Conservation (phyloP, 2,329 filamentous ascomycete species). For the Curvularia hawaiiensis region DNA sequence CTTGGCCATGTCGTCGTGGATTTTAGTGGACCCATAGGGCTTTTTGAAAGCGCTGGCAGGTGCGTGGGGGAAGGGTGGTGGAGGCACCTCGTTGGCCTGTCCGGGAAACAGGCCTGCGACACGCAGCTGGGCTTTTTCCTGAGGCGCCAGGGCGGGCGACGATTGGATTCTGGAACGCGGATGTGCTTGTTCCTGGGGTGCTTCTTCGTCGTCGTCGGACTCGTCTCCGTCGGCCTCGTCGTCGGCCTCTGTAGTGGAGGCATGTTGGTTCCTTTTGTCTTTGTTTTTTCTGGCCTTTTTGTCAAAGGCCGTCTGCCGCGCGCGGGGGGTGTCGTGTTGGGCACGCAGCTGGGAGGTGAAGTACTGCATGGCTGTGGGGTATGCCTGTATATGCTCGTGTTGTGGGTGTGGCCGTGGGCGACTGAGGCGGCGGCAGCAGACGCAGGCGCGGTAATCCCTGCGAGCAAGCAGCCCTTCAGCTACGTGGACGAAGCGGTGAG, state of each 20-base stretch:
- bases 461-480: neutral
- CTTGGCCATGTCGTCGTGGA: constrained; percentile 49
- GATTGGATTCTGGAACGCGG: constrained; percentile 20
- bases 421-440: constrained; percentile 14
- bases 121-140: constrained; percentile 40
- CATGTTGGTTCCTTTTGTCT: constrained; percentile 25
- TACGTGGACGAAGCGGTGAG: constrained; percentile 15
- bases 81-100: constrained; percentile 46
- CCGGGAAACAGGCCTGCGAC: constrained; percentile 50
- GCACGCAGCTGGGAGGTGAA: constrained; percentile 40
- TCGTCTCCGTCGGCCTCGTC: constrained; percentile 10
- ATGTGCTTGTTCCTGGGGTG: constrained; percentile 3
- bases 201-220: neutral
- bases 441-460: constrained; percentile 7
- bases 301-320: constrained; percentile 33
- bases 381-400: neutral
- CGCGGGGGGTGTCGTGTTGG: constrained; percentile 39
- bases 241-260: constrained; percentile 22
- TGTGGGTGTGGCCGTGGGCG: constrained; percentile 1
- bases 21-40: constrained; percentile 24
- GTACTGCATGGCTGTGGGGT: constrained; percentile 35
- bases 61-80: constrained; percentile 53
- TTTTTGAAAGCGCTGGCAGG: constrained; percentile 29
- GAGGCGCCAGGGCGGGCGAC: constrained; percentile 24
- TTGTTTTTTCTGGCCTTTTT: constrained; percentile 28